These are phyloP conservation scores for Solanum raphanifolium DNA, from an alignment of 257 asterid genomes.

Conservation along the genomic window DNA sequence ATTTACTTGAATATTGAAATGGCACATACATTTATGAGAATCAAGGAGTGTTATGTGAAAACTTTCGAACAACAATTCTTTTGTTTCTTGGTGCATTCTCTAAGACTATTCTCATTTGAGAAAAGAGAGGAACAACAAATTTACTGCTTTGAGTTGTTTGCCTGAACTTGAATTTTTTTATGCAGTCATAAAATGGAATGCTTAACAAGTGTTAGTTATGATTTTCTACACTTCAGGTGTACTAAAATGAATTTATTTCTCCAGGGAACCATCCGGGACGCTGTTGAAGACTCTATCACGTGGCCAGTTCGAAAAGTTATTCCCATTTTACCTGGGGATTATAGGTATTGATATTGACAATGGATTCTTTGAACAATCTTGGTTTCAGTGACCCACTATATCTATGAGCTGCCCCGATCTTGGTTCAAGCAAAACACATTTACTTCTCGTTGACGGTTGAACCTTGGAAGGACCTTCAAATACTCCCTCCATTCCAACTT, in stretches of 20 bases:
- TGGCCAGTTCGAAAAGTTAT: slow-evolving; percentile 37
- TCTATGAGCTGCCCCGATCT: neutral
- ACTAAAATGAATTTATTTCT: neutral
- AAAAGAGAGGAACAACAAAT: neutral
- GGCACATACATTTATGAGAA: neutral
- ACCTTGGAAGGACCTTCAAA: neutral
- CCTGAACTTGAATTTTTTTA: neutral
- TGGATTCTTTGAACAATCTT: neutral
- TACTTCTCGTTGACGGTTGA: neutral
- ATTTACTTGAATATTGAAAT: neutral
- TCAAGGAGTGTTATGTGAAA: neutral
- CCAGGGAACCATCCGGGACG: slow-evolving; percentile 29
- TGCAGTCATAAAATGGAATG: neutral
- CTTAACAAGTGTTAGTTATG: neutral
- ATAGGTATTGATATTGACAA: slow-evolving; percentile 11
- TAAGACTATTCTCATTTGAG: neutral
- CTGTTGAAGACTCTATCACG: slow-evolving; percentile 32
- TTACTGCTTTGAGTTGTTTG: neutral
- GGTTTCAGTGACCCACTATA: neutral
- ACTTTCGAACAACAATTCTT: neutral
- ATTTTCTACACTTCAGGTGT: neutral
- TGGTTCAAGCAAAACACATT: neutral
- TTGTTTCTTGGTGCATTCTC: neutral
- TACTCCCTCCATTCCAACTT: neutral
- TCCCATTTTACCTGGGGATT: slow-evolving; percentile 39